These are phyloP conservation scores for Fusarium oxysporum DNA, from an alignment of 2,329 filamentous ascomycete species.

Conservation along the genomic window DNA sequence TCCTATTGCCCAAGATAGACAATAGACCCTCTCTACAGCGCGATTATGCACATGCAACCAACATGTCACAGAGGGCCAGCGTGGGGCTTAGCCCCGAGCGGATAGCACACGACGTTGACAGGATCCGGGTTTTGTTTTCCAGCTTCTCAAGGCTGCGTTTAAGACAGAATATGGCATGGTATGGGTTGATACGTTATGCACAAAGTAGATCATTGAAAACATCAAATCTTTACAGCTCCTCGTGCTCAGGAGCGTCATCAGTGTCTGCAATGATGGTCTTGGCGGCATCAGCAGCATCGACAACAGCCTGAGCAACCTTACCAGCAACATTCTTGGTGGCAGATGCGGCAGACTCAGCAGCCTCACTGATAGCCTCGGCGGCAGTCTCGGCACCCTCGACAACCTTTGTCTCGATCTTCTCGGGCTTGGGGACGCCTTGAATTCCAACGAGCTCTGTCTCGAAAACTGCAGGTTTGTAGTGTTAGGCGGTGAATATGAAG, in stretches of 20 bases:
- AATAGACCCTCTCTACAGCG: constrained; percentile 16
- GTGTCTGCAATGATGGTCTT: constrained; percentile 66
- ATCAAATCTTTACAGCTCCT: constrained; percentile 63
- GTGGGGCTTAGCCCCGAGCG: constrained; percentile 1
- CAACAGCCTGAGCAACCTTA: constrained; percentile 59
- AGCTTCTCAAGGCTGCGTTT: constrained; percentile 8
- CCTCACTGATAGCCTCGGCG: constrained; percentile 50
- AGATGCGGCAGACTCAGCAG: constrained; percentile 51
- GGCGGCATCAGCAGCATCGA: constrained; percentile 63
- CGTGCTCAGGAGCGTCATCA: constrained; percentile 68
- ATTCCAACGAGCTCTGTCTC: constrained; percentile 92
- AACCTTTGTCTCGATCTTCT: constrained; percentile 50
- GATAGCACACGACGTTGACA: constrained; percentile 17
- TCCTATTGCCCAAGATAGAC: constrained; percentile 3
- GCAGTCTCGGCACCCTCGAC: constrained; percentile 43
- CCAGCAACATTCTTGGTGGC: constrained; percentile 55
- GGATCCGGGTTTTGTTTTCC: constrained; percentile 2
- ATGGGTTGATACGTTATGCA: constrained; percentile 20
- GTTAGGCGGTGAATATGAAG: constrained; percentile 28
- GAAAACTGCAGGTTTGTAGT: constrained; percentile 70
- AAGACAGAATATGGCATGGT: background rate
- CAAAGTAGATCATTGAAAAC: constrained; percentile 16
- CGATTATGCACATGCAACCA: constrained; percentile 22
- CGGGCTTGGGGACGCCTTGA: constrained; percentile 69
- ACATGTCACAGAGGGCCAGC: constrained; percentile 19